Base-by-base conservation (phyloP, 2,329 filamentous ascomycete species). In the Myriosclerotinia duriaeana region DNA sequence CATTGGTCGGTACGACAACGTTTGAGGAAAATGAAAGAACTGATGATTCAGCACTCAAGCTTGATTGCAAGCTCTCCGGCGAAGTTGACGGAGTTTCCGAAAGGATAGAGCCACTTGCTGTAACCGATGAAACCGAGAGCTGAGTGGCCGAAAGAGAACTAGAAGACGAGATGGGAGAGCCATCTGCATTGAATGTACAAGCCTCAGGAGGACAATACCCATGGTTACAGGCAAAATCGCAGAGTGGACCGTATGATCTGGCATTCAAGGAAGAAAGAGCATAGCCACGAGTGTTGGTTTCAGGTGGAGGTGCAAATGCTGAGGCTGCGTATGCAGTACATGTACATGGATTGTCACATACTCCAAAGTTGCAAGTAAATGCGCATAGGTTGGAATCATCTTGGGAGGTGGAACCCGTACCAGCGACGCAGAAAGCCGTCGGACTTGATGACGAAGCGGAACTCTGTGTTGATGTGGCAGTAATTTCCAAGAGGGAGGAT, bases 301-400 rank as follows among this genome's bases (percentile, higher is more conserved):
- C 26, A n/a, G 55, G 55, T 59, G 55, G 55, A 48, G 55, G 55
- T n/a, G 42, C 42, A 2, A 59, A 17, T n/a, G 55, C 55, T 36
- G 40, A 59, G 26, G 1, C 40, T 15, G 55, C 55, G 34, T n/a
- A 59, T 59, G 55, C 55, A 46, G 55, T 59, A 59, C 55, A 59
- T 46, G 55, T 59, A 46, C 55, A 59, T 36, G 55, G 55, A 34
- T 59, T 40, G 17, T 26, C 2, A 59, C 55, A 59, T n/a, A 46
- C 5, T 59, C 55, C 55, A 59, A 59, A 59, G 17, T 46, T 59
- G 55, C 55, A 59, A 36, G 55, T 59, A n/a, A 59, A 59, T 34
- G 17, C 15, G 7, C 55, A 59, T 30, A 59, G 40, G 11, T 59
- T 22, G 20, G 55, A 59, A 17, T 59, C 46, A 22, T 44, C 40